These are phyloP conservation scores for Aureobasidium vineae DNA, from an alignment of 2,329 filamentous ascomycete species.

Conservation along the genomic window DNA sequence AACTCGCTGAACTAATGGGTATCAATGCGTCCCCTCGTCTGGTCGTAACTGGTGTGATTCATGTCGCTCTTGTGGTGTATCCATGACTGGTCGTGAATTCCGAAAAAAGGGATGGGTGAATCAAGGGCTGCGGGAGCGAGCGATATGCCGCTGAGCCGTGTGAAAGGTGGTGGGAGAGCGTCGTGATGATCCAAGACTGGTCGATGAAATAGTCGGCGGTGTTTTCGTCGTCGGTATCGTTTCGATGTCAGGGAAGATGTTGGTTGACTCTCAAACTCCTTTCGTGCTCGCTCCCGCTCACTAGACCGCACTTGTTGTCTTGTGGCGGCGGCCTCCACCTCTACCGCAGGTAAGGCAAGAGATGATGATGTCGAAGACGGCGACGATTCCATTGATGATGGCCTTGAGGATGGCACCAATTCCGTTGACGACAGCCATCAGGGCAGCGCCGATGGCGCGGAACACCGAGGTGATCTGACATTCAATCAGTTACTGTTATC, in stretches of 20 bases:
- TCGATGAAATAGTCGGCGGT: background rate
- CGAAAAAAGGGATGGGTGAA: constrained; percentile 1
- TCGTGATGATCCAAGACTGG: background rate
- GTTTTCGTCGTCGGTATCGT: background rate
- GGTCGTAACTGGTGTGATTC: constrained; percentile 20
- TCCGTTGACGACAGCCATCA: constrained; percentile 50
- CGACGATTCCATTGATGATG: constrained; percentile 50
- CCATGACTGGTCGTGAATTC: constrained; percentile 19
- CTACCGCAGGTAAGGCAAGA: constrained; percentile 51
- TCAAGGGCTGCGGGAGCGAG: constrained; percentile 18
- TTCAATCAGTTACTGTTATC: constrained; percentile 31
- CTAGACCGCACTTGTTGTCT: constrained; percentile 41
- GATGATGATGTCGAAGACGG: constrained; percentile 51
- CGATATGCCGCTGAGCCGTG: constrained; percentile 14
- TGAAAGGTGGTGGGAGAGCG: constrained; percentile 1
- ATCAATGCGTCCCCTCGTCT: constrained; percentile 24
- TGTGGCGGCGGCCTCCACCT: constrained; percentile 42
- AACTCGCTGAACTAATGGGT: constrained; percentile 25
- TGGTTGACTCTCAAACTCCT: background rate
- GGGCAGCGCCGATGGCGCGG: constrained; percentile 48
- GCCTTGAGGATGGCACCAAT: constrained; percentile 48
- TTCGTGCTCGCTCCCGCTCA: constrained; percentile 25
- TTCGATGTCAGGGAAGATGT: background rate
- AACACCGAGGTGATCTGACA: constrained; percentile 45
- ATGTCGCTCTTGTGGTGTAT: constrained; percentile 16